Percentiles rank a stretch among this genome's conserved stretches.
Conservation (phyloP, 257 asterid genomes). For the Solanum pimpinellifolium region DNA sequence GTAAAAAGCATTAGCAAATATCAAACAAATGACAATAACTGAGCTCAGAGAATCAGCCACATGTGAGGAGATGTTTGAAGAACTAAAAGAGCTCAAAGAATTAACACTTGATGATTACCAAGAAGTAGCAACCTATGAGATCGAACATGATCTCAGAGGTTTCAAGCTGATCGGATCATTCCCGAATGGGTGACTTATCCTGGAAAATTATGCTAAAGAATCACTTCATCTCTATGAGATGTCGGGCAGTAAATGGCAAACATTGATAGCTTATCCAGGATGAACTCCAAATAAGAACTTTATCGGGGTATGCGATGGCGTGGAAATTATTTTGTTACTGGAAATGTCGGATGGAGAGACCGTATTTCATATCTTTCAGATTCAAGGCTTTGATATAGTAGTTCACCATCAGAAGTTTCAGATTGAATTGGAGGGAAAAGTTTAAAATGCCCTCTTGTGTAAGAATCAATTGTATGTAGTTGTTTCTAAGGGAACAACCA, state of each 20-base stretch:
- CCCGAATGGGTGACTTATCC: not conserved
- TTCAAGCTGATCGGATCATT: not conserved
- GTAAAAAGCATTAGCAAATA: no score
- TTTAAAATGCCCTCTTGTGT: not conserved
- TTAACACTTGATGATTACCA: no score
- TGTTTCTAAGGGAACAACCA: no score
- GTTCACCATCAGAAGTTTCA: not conserved
- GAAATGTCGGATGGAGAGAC: not conserved
- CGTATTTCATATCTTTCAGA: not conserved
- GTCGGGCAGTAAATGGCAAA: not conserved
- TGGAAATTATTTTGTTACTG: not conserved
- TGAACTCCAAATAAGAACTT: not conserved
- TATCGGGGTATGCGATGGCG: not conserved
- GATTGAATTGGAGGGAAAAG: not conserved
- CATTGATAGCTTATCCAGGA: not conserved
- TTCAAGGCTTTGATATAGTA: not conserved
- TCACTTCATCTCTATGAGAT: not conserved
- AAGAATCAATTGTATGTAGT: not conserved
- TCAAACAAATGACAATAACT: no score
- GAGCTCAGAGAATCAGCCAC: no score
- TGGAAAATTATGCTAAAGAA: not conserved
- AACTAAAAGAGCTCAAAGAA: no score
- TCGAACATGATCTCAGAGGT: not conserved
- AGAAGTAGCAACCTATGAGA: not conserved
- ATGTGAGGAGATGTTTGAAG: no score